Evolutionary conservation across 2,329 filamentous ascomycete species (phyloP), one percentile per base, ranked within the genome.

Genomic region (Ophiocordyceps camponoti-rufipedis): DNA sequence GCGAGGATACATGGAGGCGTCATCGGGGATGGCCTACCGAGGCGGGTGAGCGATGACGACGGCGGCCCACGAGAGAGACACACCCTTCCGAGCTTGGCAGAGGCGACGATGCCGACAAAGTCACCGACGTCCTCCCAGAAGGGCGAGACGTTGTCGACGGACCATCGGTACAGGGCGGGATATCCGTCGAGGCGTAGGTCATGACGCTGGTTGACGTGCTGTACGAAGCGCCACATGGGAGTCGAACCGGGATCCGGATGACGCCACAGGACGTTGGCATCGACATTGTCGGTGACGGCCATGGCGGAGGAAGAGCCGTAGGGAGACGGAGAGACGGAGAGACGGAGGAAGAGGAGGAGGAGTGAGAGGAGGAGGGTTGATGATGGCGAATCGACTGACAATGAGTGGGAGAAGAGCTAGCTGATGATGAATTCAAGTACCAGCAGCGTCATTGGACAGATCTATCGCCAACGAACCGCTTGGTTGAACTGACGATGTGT

Each of bases 101-200:
- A 82, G 5, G 84, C 76, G 50, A 70, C 78, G 52, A 96, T 72
- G 41, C 82, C 82, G 3, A 83, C 83, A 61, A 82, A 88, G 40
- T 83, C 69, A 88, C 88, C 95, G 10, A 86, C 74, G 46, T 87
- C 80, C 44, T 74, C 78, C 89, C 89, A 96, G 60, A 95, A 94
- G 1, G 71, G 66, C 23, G 78, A 71, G 8, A 86, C 71, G 53
- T 89, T 70, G 8, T 81, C 74, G 50, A 91, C 72, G 52, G 86
- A 94, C 89, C 89, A 96, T 58, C 74, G 66, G 65, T 89, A 83
- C 9, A 96, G 72, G n/a, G 76, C 76, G 18, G 78, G 65, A 56
- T 94, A 94, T 50, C 70, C 75, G 16, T 69, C 58, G 42, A 91
- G 67, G 19, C 67, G 58, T 46, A 86, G 61, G 11, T 66, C 62